Base-by-base conservation (phyloP, 2,329 filamentous ascomycete genomes). In the Diplodia scrobiculata region DNA sequence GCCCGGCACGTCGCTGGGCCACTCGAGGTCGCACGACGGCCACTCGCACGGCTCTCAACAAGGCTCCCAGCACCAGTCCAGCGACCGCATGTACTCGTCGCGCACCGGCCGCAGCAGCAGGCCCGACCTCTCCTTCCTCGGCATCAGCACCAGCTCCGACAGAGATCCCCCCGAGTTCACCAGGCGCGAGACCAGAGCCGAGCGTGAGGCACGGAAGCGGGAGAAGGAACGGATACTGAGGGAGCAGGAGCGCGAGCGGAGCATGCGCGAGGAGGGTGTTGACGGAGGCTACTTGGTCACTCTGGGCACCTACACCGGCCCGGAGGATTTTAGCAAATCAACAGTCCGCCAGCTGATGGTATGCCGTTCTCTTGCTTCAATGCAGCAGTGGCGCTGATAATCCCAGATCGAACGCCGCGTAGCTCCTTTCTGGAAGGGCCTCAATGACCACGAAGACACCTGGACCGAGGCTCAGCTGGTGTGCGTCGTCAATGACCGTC, bases 381-480 rank as follows among this genome's bases (percentile, higher is more conserved):
- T 36, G 25, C 65, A 5, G 25, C 13, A 2, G 36, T 34, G 10
- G 45, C 63, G 50, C 65, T 71, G 62, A 68, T 64, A 72, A 68
- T 47, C 47, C n/a, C 73, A 98, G 94, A 92, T 99, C 75, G 95
- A 99, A 79, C 86, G 95, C 71, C 89, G 90, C 68, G 80, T 99
- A 68, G 95, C 95, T 50, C 95, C 95, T 0, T 99, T 99, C 77
- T 99, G 94, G 92, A 89, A 90, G 74, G 95, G 95, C 5, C 82
- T 99, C 3, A 89, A 97, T 69, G 93, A 98, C 76, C 92, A 95
- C 77, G 89, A 89, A 17, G 86, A 91, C 25, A 90, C 87, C 63
- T 99, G 95, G 95, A 90, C 92, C 13, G 95, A 99, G 74, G 89
- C 95, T 77, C 95, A 99, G 78, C 86, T 99, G n/a, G 87, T 97